Percentiles rank a stretch among this genome's conserved stretches.
phyloP scores from a whole-genome alignment of 1,139 yeast species.

The Saccharomyces hybrid region DNA sequence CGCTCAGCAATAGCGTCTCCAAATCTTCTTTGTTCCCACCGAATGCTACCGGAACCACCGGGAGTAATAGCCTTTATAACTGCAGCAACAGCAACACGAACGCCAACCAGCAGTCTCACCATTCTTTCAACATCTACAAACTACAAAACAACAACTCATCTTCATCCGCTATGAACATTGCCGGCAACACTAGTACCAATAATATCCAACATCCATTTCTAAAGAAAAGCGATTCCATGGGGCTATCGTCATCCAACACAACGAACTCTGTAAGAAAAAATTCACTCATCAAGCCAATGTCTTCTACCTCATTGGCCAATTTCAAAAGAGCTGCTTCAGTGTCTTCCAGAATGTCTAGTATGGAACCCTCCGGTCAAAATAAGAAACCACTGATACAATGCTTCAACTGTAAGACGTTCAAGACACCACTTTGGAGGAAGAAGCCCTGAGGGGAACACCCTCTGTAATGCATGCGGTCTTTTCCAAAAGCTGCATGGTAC shows the following conservation, averaged over 20 bases:
- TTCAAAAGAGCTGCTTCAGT: slow-evolving; percentile 22
- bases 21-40: neutral
- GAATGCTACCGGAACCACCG: neutral
- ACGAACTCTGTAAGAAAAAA: slow-evolving; percentile 27
- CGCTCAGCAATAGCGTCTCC: neutral
- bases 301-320: slow-evolving; percentile 25
- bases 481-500: slow-evolving; percentile 91
- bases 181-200: neutral
- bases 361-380: slow-evolving; percentile 4
- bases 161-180: neutral
- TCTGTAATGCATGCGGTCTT: slow-evolving; percentile 94
- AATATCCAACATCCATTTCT: slow-evolving; percentile 2
- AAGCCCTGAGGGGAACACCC: slow-evolving; percentile 85
- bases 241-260: slow-evolving; percentile 17
- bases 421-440: slow-evolving; percentile 97
- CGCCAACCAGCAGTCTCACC: neutral
- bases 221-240: slow-evolving; percentile 8
- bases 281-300: slow-evolving; percentile 23
- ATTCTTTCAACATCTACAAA: neutral
- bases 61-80: neutral
- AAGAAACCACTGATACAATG: slow-evolving; percentile 40
- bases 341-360: slow-evolving; percentile 6
- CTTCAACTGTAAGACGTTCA: slow-evolving; percentile 85
- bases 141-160: neutral
- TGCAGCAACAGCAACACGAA: neutral